Conservation (phyloP, 108 stramenopile species). For the Aureococcus anophagefferens region DNA sequence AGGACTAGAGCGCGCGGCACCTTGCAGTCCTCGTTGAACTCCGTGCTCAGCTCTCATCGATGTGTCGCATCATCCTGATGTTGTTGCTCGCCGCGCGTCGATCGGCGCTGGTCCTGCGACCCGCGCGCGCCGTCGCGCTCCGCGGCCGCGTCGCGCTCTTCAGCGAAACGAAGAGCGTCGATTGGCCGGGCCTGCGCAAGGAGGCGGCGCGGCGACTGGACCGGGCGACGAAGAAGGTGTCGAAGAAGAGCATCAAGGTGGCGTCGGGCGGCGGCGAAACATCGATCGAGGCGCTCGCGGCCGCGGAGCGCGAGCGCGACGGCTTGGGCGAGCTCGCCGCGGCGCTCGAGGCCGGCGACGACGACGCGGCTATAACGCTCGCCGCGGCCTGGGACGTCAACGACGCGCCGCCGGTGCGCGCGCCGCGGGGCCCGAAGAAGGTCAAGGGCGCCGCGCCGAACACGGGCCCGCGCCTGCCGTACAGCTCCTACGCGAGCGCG, state of each 20-base stretch:
- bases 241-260: background rate
- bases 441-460: background rate
- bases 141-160: no score
- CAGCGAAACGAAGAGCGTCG: no score
- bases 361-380: background rate
- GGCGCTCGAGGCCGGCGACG: background rate
- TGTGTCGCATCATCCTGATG: no score
- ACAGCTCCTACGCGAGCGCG: background rate
- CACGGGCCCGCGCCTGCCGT: conserved; percentile 3
- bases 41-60: no score
- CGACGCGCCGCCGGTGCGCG: conserved; percentile 4
- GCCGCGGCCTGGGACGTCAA: background rate
- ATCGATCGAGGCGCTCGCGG: background rate
- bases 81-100: no score
- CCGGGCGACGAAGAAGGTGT: background rate
- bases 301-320: background rate
- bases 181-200: background rate
- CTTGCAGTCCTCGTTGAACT: no score
- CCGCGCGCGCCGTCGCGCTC: no score
- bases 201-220: background rate
- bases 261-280: no score
- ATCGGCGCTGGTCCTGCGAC: no score
- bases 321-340: background rate
- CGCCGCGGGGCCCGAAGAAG: conserved; percentile 4
- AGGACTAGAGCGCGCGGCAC: no score